A percentile compares a stretch with the other conserved stretches of the same genome.
phyloP scores from a whole-genome alignment of 768 basidiomycete species.

The Pulveroboletus ravenelii region DNA sequence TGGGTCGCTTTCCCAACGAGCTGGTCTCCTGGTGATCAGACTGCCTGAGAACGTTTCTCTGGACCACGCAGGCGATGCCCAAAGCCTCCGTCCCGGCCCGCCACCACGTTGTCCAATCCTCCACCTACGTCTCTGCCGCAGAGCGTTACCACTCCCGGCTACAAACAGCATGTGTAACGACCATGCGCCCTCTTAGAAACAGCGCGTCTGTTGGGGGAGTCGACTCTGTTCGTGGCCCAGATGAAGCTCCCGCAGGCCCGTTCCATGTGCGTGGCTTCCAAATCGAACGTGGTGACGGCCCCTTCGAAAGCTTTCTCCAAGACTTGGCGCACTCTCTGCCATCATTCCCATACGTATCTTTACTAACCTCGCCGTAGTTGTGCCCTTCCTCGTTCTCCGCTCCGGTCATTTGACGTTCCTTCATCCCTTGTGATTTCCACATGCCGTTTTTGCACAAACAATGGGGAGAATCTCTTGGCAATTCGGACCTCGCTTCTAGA shows the following conservation, averaged over 20 bases:
- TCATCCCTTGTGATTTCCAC: background rate
- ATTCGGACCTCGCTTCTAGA: background rate
- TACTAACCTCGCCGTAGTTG: slow-evolving; percentile 9
- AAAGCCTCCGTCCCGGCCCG: background rate
- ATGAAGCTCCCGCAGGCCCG: slow-evolving; percentile 2
- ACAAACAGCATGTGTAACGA: background rate
- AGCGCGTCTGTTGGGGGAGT: background rate
- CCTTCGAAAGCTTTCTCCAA: too few species aligned
- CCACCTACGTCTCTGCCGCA: background rate
- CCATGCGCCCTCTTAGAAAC: background rate
- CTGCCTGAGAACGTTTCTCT: slow-evolving; percentile 2
- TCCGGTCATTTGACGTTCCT: slow-evolving; percentile 1
- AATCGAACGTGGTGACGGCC: slow-evolving; percentile 17
- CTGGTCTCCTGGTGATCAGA: slow-evolving; percentile 1
- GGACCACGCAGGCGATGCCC: background rate
- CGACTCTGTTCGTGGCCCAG: background rate
- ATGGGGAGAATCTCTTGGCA: background rate
- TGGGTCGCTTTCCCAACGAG: background rate
- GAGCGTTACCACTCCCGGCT: too few species aligned
- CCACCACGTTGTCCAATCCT: slow-evolving; percentile 10
- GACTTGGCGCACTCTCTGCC: too few species aligned
- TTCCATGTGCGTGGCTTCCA: slow-evolving; percentile 18
- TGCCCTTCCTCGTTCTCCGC: background rate
- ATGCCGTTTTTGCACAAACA: background rate
- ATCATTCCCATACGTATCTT: background rate